These are phyloP conservation scores for Zygosaccharomyces lentus DNA, from an alignment of 805 yeast species.

Conservation along the genomic window DNA sequence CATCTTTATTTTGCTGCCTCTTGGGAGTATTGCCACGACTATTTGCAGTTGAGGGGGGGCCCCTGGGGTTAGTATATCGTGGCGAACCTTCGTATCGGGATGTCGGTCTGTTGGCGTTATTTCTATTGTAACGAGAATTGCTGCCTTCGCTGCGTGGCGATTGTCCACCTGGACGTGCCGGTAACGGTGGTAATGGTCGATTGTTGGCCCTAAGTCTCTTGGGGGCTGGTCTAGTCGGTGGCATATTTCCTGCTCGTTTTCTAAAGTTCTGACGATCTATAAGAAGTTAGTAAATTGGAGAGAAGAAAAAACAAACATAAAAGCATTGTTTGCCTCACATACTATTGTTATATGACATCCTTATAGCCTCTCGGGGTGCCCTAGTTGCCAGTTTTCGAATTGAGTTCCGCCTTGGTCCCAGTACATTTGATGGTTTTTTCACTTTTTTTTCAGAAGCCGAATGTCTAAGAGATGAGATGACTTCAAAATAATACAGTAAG, in stretches of 20 bases:
- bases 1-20: slow-evolving; percentile 9
- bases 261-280: slow-evolving; percentile 16
- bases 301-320: not conserved
- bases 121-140: slow-evolving; percentile 8
- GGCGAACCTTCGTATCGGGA: slow-evolving; percentile 20
- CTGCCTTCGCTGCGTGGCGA: slow-evolving; percentile 5
- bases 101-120: slow-evolving; percentile 7
- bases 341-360: slow-evolving; percentile 14
- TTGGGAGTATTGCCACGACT: not conserved
- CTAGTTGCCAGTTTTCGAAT: not conserved
- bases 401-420: not conserved
- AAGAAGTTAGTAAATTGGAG: slow-evolving; percentile 7
- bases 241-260: slow-evolving; percentile 18
- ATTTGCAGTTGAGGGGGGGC: not conserved
- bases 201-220: slow-evolving; percentile 17
- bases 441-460: slow-evolving; percentile 7
- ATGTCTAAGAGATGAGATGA: slow-evolving; percentile 3
- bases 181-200: slow-evolving; percentile 12
- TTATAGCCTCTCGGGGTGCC: slow-evolving; percentile 2
- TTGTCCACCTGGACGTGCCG: slow-evolving; percentile 8
- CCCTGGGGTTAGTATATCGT: slow-evolving; percentile 12
- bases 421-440: slow-evolving; percentile 1
- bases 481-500: not conserved
- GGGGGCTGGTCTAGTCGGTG: slow-evolving; percentile 18
- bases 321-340: slow-evolving; percentile 3